Evolutionary conservation across 495 filamentous ascomycete species (phyloP).

Genomic region (Polyplosphaeria fusca): DNA sequence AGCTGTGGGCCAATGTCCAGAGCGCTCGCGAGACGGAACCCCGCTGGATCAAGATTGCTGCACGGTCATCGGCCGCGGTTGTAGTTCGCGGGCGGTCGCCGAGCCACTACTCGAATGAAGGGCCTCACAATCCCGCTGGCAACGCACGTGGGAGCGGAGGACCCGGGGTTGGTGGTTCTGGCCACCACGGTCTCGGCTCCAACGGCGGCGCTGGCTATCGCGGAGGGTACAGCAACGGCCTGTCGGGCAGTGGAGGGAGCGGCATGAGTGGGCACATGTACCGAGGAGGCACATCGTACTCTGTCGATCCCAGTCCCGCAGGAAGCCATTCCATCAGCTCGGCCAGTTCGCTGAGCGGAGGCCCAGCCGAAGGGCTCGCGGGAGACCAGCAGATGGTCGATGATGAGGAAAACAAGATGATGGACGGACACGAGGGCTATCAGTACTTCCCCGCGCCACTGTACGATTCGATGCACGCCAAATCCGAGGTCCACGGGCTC

Average conservation of each 20-base stretch:
- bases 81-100: slow-evolving; percentile 91
- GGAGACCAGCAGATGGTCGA: slow-evolving; percentile 36
- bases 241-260: slow-evolving; percentile 16
- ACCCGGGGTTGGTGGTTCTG: slow-evolving; percentile 50
- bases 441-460: slow-evolving; percentile 39
- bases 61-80: slow-evolving; percentile 75
- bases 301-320: slow-evolving; percentile 34
- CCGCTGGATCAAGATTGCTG: slow-evolving; percentile 73
- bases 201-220: slow-evolving; percentile 18
- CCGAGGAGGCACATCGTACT: slow-evolving; percentile 32
- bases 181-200: slow-evolving; percentile 30
- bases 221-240: slow-evolving; percentile 19
- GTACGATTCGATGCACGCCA: slow-evolving; percentile 34
- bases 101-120: slow-evolving; percentile 85
- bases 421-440: slow-evolving; percentile 35
- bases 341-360: slow-evolving; percentile 39
- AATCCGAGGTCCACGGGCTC: slow-evolving; percentile 13
- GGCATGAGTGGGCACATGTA: slow-evolving; percentile 27
- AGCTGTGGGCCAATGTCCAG: slow-evolving; percentile 75
- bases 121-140: slow-evolving; percentile 61
- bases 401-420: slow-evolving; percentile 34
- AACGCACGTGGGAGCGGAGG: slow-evolving; percentile 64
- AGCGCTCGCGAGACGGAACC: slow-evolving; percentile 43
- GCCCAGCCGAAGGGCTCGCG: slow-evolving; percentile 33
- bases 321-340: slow-evolving; percentile 38